Evolutionary conservation across 768 basidiomycete genomes (phyloP), one percentile per base, ranked within the genome.

Genomic region (Termitomyces heimii): DNA sequence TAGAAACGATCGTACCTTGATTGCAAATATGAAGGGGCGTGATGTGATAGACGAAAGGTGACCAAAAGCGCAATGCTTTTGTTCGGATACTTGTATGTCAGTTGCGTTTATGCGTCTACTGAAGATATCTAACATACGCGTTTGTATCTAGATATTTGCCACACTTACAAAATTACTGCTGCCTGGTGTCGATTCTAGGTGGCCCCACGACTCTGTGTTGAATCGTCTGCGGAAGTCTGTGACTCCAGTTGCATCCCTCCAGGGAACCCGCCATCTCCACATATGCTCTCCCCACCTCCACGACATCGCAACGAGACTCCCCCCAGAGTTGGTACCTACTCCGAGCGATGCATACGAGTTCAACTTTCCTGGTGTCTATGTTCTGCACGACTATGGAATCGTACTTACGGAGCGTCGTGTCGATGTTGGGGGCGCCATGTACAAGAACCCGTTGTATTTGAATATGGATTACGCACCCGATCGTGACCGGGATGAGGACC

Each of bases 301-400:
- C 12, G 54, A 58, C 26, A 59, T 59, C 18, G 22, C 57, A 37
- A 56, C 49, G 14, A 37, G 24, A 22, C 40, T 61, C 2, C 43
- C 44, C 13, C 60, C 60, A 18, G 45, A 32, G 14, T 29, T 37
- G 5, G 54, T 55, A 37, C 20, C 18, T 14, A 47, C 45, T 18
- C 42, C 51, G 5, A 18, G 32, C 20, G 46, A 49, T 35, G 55
- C 40, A 2, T 57, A 50, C 28, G 53, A 47, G 26, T 20, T 50
- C n/a, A 18, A 26, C 14, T 54, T 51, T 7, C 39, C 47, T n/a
- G 58, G 58, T 13, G 37, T 59, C 14, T 26, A 31, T 31, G 26
- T 55, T 14, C 49, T 43, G 8, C 53, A 49, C 8, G 58, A 55
- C 8, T n/a, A 32, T 16, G 49, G 37, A 16, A 31, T 24, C 18